Percentiles rank a stretch among this genome's conserved stretches.
Conservation (phyloP, 2,329 filamentous ascomycete genomes). For the Fusarium sp. region DNA sequence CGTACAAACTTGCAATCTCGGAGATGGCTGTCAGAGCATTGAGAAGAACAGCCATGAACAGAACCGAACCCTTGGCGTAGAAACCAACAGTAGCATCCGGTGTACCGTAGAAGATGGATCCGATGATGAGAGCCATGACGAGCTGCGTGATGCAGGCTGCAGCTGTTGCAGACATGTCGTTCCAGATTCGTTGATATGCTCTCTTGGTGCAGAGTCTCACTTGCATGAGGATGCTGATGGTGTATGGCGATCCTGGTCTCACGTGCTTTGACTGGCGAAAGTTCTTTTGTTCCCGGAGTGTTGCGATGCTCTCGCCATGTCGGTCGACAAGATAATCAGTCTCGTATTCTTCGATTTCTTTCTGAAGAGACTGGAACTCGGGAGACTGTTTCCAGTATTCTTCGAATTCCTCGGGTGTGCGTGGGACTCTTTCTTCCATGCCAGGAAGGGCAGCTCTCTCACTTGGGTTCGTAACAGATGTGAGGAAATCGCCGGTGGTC, state of each 20-base stretch:
- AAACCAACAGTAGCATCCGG: slow-evolving; percentile 64
- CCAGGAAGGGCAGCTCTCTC: slow-evolving; percentile 69
- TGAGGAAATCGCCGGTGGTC: slow-evolving; percentile 77
- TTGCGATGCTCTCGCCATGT: slow-evolving; percentile 52
- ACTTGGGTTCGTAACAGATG: slow-evolving; percentile 73
- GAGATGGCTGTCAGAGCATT: slow-evolving; percentile 69
- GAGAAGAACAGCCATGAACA: slow-evolving; percentile 72
- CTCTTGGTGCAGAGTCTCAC: slow-evolving; percentile 63
- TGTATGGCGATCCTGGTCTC: slow-evolving; percentile 67
- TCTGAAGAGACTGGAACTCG: slow-evolving; percentile 56
- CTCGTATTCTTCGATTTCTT: slow-evolving; percentile 65
- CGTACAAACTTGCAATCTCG: slow-evolving; percentile 62
- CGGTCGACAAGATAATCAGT: slow-evolving; percentile 57
- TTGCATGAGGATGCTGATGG: slow-evolving; percentile 68
- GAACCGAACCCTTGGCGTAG: slow-evolving; percentile 64
- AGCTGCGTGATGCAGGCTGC: slow-evolving; percentile 61
- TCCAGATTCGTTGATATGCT: slow-evolving; percentile 65
- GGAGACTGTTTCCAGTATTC: slow-evolving; percentile 58
- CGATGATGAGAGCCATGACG: slow-evolving; percentile 70
- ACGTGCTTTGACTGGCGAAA: slow-evolving; percentile 64
- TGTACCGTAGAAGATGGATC: slow-evolving; percentile 69
- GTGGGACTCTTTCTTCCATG: slow-evolving; percentile 71
- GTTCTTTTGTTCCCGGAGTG: slow-evolving; percentile 62
- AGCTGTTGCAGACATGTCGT: slow-evolving; percentile 61
- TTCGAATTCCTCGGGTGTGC: slow-evolving; percentile 78